Conservation (phyloP, 352 stramenopile species). For the Phytophthora citrophthora region DNA sequence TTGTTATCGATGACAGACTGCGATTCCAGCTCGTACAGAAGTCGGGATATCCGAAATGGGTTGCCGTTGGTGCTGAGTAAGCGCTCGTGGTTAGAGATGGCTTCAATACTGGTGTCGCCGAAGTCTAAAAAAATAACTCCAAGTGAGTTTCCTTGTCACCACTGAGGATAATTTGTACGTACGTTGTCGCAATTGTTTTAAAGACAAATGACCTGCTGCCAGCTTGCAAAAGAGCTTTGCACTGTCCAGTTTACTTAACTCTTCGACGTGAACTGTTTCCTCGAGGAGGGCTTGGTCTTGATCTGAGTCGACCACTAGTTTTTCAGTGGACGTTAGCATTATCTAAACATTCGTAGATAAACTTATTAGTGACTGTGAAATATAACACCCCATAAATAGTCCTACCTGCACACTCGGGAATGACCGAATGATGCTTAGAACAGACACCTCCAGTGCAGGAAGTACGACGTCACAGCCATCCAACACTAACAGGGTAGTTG, state of each 20-base stretch:
- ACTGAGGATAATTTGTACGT: conserved; percentile 18
- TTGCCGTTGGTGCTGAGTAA: conserved; percentile 38
- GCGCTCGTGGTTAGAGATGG: conserved; percentile 36
- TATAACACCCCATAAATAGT: not conserved
- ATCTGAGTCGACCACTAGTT: conserved; percentile 29
- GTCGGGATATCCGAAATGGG: conserved; percentile 38
- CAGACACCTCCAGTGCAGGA: conserved; percentile 48
- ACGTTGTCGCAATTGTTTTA: conserved; percentile 47
- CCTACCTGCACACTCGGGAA: conserved; percentile 56
- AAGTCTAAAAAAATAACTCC: conserved; percentile 23
- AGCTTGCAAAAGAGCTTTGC: conserved; percentile 58
- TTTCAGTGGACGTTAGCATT: conserved; percentile 41
- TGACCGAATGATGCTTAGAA: conserved; percentile 43
- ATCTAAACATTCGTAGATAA: conserved; percentile 30
- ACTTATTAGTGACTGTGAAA: not conserved
- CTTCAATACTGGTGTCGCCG: conserved; percentile 35
- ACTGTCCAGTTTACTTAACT: conserved; percentile 47
- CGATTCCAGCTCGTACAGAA: conserved; percentile 37
- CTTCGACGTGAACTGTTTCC: conserved; percentile 40
- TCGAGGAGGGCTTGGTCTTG: conserved; percentile 17
- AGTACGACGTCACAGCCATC: conserved; percentile 68
- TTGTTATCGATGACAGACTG: conserved; percentile 8
- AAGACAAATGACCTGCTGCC: conserved; percentile 43
- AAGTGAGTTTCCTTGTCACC: not conserved
- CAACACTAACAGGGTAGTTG: conserved; percentile 51